Evolutionary conservation across 352 stramenopile genomes (phyloP).

Genomic region (Phytopythium litorale): DNA sequence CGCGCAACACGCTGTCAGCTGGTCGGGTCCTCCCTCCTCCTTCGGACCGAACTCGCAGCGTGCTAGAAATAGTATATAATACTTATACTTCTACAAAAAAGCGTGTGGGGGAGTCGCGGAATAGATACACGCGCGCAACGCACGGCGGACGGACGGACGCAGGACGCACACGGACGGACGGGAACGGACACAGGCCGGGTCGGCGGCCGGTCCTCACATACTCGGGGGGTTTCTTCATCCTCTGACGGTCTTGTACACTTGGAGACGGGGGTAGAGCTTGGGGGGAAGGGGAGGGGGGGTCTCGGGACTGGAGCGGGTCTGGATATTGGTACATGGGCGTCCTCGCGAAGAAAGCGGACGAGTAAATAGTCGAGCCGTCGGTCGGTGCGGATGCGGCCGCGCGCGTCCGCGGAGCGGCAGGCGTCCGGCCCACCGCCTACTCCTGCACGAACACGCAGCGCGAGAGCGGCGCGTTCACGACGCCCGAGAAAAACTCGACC

Average conservation of each 20-base stretch:
- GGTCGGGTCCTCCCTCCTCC: too few relatives aligned
- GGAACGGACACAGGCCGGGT: background rate
- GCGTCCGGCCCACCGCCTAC: conserved; percentile 32
- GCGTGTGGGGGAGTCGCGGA: conserved; percentile 1
- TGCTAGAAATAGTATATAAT: too few relatives aligned
- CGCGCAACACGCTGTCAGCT: too few relatives aligned
- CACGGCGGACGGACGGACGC: background rate
- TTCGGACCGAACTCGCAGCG: too few relatives aligned
- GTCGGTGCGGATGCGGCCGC: background rate
- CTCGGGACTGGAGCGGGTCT: conserved; percentile 3
- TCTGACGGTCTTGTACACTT: conserved; percentile 31
- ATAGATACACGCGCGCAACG: conserved; percentile 23
- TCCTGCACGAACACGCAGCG: conserved; percentile 65
- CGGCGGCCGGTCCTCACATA: background rate
- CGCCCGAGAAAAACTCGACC: conserved; percentile 82
- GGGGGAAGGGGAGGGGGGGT: background rate
- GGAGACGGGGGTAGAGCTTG: background rate
- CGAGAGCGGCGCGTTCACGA: conserved; percentile 65
- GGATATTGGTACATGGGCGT: conserved; percentile 9
- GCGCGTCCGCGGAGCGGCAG: background rate
- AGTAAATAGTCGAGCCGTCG: background rate
- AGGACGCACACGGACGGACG: background rate
- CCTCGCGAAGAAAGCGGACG: background rate
- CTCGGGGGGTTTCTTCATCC: conserved; percentile 12
- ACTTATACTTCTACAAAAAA: conserved; percentile 54